These are phyloP conservation scores for Quercus aquifolioides DNA, from an alignment of 306 rosid species.

Conservation along the genomic window DNA sequence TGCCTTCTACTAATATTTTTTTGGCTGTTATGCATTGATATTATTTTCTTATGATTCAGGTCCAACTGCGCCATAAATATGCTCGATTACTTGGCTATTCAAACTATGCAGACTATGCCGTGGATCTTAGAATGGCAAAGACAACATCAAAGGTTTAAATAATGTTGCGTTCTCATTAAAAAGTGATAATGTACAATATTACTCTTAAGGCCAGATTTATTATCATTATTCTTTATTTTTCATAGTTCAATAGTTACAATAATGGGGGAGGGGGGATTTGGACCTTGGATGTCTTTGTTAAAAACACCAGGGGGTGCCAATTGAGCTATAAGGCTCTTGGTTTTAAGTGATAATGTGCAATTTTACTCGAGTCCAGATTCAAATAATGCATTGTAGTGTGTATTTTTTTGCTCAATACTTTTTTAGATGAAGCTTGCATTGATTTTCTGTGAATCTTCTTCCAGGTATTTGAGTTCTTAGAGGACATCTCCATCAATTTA, in stretches of 20 bases:
- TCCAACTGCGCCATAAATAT: conserved; percentile 81
- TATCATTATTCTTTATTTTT: no score
- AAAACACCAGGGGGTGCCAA: no score
- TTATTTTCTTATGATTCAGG: conserved; percentile 50
- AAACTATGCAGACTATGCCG: conserved; percentile 84
- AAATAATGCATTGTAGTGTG: neutral
- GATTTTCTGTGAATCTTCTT: conserved; percentile 14
- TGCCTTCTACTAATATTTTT: neutral
- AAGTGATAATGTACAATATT: neutral
- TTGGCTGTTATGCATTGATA: neutral
- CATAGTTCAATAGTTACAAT: no score
- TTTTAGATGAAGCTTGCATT: conserved; percentile 7
- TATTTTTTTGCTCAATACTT: neutral
- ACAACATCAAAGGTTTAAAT: conserved; percentile 80
- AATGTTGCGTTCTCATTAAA: neutral
- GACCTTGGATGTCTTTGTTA: no score
- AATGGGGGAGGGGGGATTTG: no score
- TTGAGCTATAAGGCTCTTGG: no score
- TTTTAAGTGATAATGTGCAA: no score
- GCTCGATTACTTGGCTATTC: conserved; percentile 87
- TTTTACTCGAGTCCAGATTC: no score
- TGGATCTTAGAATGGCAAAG: conserved; percentile 87
- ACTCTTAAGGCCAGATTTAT: neutral
- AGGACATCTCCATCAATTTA: conserved; percentile 68
- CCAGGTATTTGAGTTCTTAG: conserved; percentile 91